Conservation (phyloP, 202 grass and related monocot genomes). For the Schoenoplectus tabernaemontani region DNA sequence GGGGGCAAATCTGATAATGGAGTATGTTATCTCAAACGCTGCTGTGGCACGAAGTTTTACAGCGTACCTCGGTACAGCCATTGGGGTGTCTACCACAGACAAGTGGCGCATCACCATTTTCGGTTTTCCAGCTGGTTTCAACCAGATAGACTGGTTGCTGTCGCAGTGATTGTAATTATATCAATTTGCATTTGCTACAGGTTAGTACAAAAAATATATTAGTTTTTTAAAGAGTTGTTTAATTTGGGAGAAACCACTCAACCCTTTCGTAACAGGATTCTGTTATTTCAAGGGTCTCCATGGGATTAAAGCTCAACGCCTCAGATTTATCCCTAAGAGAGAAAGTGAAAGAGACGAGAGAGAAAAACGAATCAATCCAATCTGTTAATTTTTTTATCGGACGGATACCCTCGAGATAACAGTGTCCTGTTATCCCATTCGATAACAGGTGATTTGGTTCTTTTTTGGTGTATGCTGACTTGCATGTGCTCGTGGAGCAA, state of each 20-base stretch:
- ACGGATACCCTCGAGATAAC: too few relatives aligned
- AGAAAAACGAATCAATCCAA: too few relatives aligned
- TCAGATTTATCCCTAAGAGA: too few relatives aligned
- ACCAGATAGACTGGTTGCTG: conserved; percentile 79
- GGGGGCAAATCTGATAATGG: conserved; percentile 93
- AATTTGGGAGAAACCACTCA: too few relatives aligned
- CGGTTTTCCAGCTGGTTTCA: conserved; percentile 64
- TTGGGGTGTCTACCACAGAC: conserved; percentile 46
- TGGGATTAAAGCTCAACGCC: too few relatives aligned
- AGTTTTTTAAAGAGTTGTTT: neutral
- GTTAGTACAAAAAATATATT: conserved; percentile 13
- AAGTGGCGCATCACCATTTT: conserved; percentile 62
- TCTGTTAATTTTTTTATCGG: too few relatives aligned
- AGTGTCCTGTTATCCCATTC: too few relatives aligned
- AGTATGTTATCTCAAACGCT: conserved; percentile 99
- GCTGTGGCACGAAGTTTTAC: conserved; percentile 95
- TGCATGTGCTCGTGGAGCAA: neutral
- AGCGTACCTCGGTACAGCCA: conserved; percentile 80
- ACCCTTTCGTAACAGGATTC: too few relatives aligned
- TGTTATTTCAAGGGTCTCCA: too few relatives aligned
- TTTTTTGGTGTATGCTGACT: neutral
- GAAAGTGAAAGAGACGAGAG: too few relatives aligned
- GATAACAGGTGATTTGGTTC: too few relatives aligned
- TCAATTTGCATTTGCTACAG: conserved; percentile 92
- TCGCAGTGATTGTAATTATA: conserved; percentile 58